Evolutionary conservation across 768 basidiomycete genomes (phyloP).

Genomic region (Tylopilus intermedius): DNA sequence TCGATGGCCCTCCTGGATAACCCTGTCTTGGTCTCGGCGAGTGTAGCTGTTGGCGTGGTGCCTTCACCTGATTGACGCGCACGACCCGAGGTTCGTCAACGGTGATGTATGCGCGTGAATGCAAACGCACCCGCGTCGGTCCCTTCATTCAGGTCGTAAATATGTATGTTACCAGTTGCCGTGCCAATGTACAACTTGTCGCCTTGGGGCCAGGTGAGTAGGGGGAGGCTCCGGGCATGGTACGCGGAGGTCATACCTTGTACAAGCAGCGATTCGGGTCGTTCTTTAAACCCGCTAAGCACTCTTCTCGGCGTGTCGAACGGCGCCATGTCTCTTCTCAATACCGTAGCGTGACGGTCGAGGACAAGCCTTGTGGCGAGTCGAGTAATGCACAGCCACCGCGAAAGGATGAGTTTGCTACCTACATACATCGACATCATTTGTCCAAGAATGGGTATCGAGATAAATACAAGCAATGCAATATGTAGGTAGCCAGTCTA

Average conservation of each 20-base stretch:
- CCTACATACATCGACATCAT: too few relatives aligned
- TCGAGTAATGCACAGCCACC: too few relatives aligned
- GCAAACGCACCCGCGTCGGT: conserved; percentile 35
- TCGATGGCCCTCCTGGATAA: conserved; percentile 73
- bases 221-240: background rate
- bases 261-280: conserved; percentile 30
- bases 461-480: background rate
- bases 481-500: background rate
- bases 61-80: conserved; percentile 1
- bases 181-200: conserved; percentile 62
- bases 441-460: too few relatives aligned
- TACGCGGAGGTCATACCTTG: conserved; percentile 19
- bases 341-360: too few relatives aligned
- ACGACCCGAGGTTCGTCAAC: background rate
- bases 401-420: too few relatives aligned
- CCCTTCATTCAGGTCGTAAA: conserved; percentile 44
- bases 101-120: conserved; percentile 24
- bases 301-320: conserved; percentile 25
- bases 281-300: conserved; percentile 33
- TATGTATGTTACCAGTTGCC: conserved; percentile 47
- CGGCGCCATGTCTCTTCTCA: conserved; percentile 26
- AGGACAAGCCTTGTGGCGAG: too few relatives aligned
- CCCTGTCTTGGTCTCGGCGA: conserved; percentile 63
- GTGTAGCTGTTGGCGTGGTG: conserved; percentile 19
- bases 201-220: conserved; percentile 30